These are phyloP conservation scores for Kurtzmaniella natalensis DNA, from an alignment of 1,139 yeast species.

Conservation along the genomic window DNA sequence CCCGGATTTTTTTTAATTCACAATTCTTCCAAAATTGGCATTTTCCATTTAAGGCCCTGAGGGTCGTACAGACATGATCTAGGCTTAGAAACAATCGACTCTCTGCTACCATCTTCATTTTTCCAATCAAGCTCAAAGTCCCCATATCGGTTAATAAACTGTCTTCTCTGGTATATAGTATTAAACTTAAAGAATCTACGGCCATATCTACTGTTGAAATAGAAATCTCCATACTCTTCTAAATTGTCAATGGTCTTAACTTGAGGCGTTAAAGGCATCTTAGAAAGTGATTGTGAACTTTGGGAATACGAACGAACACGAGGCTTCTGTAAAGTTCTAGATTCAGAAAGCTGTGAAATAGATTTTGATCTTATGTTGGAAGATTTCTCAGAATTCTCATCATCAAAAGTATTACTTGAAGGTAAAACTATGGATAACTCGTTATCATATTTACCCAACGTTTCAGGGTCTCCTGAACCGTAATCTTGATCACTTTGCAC, in stretches of 20 bases:
- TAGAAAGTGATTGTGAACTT: not conserved
- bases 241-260: too few relatives aligned
- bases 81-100: conserved; percentile 6
- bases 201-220: conserved; percentile 30
- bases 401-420: conserved; percentile 1
- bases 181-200: conserved; percentile 42
- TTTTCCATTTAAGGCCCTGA: conserved; percentile 50
- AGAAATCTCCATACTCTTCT: conserved; percentile 31
- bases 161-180: conserved; percentile 44
- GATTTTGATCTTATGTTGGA: too few relatives aligned
- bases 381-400: too few relatives aligned
- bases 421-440: conserved; percentile 4
- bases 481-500: conserved; percentile 11
- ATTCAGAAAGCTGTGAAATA: too few relatives aligned
- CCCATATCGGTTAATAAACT: conserved; percentile 43
- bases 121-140: conserved; percentile 36
- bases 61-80: conserved; percentile 30
- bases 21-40: conserved; percentile 43
- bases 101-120: conserved; percentile 10
- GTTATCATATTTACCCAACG: conserved; percentile 4
- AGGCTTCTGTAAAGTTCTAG: too few relatives aligned
- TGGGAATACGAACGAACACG: too few relatives aligned
- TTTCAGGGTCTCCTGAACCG: conserved; percentile 6
- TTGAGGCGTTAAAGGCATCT: too few relatives aligned
- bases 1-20: conserved; percentile 8